Evolutionary conservation across 305 asterid genomes (phyloP).

Genomic region (Andrographis paniculata): DNA sequence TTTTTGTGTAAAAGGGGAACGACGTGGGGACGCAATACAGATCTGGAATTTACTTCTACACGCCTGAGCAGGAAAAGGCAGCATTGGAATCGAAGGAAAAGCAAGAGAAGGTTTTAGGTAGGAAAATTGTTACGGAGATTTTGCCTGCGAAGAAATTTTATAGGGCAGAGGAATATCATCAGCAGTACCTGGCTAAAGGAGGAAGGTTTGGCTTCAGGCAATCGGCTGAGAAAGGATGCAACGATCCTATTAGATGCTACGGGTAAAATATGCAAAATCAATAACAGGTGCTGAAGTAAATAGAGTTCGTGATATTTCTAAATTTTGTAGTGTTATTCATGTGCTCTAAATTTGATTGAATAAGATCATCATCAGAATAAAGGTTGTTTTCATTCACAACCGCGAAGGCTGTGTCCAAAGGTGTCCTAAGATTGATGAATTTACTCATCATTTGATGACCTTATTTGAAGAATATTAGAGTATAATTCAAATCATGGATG

Average conservation of each 20-base stretch:
- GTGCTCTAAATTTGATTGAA: background rate
- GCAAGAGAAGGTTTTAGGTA: constrained; percentile 33
- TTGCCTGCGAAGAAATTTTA: constrained; percentile 71
- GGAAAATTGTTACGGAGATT: constrained; percentile 61
- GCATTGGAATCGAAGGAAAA: constrained; percentile 66
- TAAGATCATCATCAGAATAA: background rate
- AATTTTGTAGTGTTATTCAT: no score
- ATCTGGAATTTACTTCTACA: constrained; percentile 76
- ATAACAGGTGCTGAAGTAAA: no score
- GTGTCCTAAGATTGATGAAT: background rate
- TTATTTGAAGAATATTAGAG: background rate
- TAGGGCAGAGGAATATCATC: constrained; percentile 84
- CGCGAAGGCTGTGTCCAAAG: background rate
- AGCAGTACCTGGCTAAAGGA: constrained; percentile 85
- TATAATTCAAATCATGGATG: background rate
- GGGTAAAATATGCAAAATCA: constrained; percentile 34
- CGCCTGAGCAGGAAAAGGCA: constrained; percentile 43
- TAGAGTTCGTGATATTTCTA: no score
- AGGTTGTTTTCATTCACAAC: background rate
- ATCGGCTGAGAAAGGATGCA: constrained; percentile 81
- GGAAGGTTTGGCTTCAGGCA: constrained; percentile 48
- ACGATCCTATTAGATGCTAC: constrained; percentile 75
- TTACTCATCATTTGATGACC: background rate
- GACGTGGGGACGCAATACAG: constrained; percentile 79
- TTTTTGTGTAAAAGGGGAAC: constrained; percentile 32